Percentiles rank a stretch among this genome's conserved stretches.
These are phyloP conservation scores for Wallemia mellicola DNA, from an alignment of 1,284 basidiomycete species.

Conservation along the genomic window DNA sequence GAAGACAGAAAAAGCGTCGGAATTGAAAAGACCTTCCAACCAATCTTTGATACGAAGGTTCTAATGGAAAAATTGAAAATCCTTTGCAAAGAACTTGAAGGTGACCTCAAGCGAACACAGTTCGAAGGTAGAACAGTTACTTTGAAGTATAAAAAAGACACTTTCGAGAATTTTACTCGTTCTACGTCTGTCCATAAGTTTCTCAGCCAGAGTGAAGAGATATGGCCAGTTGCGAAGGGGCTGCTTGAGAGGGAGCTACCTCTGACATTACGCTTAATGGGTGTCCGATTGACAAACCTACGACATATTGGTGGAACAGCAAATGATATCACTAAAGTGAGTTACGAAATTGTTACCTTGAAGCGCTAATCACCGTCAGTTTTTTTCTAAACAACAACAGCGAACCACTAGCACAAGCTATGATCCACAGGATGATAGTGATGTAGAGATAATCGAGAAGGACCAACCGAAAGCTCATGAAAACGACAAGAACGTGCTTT, in stretches of 20 bases:
- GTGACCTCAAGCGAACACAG: conserved; percentile 29
- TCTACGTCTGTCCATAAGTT: conserved; percentile 44
- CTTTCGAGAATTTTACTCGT: conserved; percentile 36
- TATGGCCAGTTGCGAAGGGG: conserved; percentile 50
- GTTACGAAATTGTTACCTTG: too few species aligned
- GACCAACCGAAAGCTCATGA: too few species aligned
- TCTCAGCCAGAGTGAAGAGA: conserved; percentile 42
- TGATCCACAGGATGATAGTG: background rate
- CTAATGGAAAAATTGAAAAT: conserved; percentile 46
- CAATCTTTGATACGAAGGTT: conserved; percentile 29
- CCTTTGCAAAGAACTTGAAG: conserved; percentile 44
- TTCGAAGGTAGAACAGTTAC: conserved; percentile 25
- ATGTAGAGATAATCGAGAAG: background rate
- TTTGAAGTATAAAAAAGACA: conserved; percentile 32
- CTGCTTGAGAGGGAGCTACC: conserved; percentile 51
- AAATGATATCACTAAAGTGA: background rate
- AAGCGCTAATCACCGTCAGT: background rate
- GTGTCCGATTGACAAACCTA: background rate
- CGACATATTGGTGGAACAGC: background rate
- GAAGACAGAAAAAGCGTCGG: conserved; percentile 71
- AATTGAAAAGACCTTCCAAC: conserved; percentile 49
- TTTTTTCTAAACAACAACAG: background rate
- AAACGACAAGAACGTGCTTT: background rate
- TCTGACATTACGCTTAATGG: conserved; percentile 30
- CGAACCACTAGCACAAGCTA: background rate